Evolutionary conservation across 345 rosid genomes (phyloP), one percentile per base, ranked within the genome.

Genomic region (Camelina neglecta): DNA sequence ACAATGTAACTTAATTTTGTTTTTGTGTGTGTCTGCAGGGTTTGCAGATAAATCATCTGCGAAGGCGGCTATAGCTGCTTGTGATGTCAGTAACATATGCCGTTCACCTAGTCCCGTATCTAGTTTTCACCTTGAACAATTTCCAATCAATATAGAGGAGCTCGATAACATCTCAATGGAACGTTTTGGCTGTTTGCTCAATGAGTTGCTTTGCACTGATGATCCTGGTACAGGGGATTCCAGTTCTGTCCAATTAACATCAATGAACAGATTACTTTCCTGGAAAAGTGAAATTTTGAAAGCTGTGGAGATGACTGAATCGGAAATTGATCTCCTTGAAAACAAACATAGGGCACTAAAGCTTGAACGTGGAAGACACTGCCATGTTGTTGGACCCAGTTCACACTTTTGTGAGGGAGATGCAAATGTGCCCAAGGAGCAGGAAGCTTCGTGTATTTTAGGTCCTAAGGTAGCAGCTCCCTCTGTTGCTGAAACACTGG

Each of bases 251-350:
- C 82, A 78, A 36, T 69, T 89, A 59, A 80, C 88, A 55, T 85
- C 86, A 29, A 64, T 86, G 85, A 87, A 75, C 75, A 89, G 84
- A 78, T 81, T 96, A 82, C 82, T 87, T 74, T 41, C 83, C 13
- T 86, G 81, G 88, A 96, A 88, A 80, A 76, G 81, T 58, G 89
- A 90, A 51, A 67, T 86, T 69, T 84, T 82, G 72, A 96, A 93
- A 83, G 85, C 80, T 21, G 60, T 96, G 80, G 97, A 89, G 83
- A 71, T 72, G 78, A 88, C 91, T 0, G 99, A 96, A 69, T 82
- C 88, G 36, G 95, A 96, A 85, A 91, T 96, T 82, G 99, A 93
- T 77, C 85, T 77, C 1, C 93, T 88, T 72, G 99, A 93, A 81
- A 91, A 72, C 80, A 92, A 93, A 75, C 86, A 85, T 1, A 86